Conservation (phyloP, 2,329 filamentous ascomycete genomes). For the Ceratocystis papillata region DNA sequence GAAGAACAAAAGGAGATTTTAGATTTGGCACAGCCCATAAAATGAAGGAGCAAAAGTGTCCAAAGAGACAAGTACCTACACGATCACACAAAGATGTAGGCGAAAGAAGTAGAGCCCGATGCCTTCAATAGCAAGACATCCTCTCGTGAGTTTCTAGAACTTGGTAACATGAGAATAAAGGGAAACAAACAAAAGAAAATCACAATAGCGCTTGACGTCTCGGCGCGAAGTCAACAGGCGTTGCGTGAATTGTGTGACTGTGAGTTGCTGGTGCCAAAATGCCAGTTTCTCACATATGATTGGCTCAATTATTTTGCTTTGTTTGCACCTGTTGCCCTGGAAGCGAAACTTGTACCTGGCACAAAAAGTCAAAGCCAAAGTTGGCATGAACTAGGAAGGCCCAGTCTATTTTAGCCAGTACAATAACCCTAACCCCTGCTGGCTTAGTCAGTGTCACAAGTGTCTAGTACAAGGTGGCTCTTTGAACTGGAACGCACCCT, state of each 20-base stretch:
- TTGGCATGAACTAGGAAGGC: not conserved
- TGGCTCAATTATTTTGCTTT: constrained; percentile 10
- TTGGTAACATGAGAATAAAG: not conserved
- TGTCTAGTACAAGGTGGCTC: constrained; percentile 14
- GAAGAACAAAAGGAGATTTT: constrained; percentile 13
- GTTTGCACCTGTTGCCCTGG: constrained; percentile 22
- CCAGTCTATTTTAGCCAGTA: not conserved
- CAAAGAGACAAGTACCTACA: not conserved
- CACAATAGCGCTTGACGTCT: constrained; percentile 2
- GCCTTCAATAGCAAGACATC: not conserved
- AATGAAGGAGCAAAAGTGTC: not conserved
- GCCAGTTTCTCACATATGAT: not conserved
- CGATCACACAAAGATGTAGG: not conserved
- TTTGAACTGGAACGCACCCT: not conserved
- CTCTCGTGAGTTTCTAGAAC: not conserved
- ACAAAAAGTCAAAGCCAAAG: not conserved
- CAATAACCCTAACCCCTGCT: constrained; percentile 4
- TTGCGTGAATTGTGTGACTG: constrained; percentile 1
- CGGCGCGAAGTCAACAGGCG: not conserved
- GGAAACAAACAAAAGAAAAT: not conserved
- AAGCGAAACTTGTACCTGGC: constrained; percentile 16
- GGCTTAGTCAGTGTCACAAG: not conserved
- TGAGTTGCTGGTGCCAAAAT: not conserved
- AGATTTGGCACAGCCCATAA: constrained; percentile 15
- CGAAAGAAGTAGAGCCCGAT: not conserved